A percentile compares a stretch with the other conserved stretches of the same genome.
These are phyloP conservation scores for Plenodomus lindquistii DNA, from an alignment of 2,329 filamentous ascomycete genomes.

Conservation along the genomic window DNA sequence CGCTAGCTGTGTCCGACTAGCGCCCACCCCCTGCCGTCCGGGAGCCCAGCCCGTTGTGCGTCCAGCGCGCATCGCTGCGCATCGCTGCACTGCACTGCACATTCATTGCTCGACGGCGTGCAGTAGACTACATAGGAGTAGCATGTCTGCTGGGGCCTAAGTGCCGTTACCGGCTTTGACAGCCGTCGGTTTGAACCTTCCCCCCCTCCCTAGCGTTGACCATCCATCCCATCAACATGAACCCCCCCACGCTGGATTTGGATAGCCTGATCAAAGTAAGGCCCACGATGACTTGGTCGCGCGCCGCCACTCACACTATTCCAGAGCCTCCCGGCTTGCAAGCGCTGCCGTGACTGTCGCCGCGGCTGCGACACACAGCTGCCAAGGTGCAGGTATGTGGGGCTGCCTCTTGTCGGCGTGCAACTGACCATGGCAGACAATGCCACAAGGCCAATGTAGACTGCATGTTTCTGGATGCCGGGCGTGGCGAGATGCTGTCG, in stretches of 20 bases:
- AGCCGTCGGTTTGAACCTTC: too few relatives aligned
- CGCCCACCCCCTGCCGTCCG: background rate
- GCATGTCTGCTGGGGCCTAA: too few relatives aligned
- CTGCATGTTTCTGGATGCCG: slow-evolving; percentile 42
- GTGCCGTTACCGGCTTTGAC: too few relatives aligned
- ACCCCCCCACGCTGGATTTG: slow-evolving; percentile 14
- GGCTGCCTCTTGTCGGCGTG: background rate
- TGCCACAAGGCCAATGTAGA: slow-evolving; percentile 42
- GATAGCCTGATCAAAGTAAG: slow-evolving; percentile 19
- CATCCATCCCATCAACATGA: slow-evolving; percentile 5
- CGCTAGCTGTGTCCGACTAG: background rate
- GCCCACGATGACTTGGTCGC: background rate
- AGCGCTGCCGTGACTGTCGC: slow-evolving; percentile 41
- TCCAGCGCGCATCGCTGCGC: too few relatives aligned
- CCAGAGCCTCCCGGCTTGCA: slow-evolving; percentile 40
- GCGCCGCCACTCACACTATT: slow-evolving; percentile 10
- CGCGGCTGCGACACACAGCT: slow-evolving; percentile 43
- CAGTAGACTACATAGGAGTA: too few relatives aligned
- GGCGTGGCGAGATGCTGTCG: slow-evolving; percentile 33
- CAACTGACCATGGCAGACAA: slow-evolving; percentile 29
- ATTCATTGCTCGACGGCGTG: too few relatives aligned
- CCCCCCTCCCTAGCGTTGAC: too few relatives aligned
- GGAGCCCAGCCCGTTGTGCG: background rate
- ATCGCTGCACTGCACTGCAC: too few relatives aligned
- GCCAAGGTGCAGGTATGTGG: slow-evolving; percentile 37